These are phyloP conservation scores for Zoysia pacifica DNA, from an alignment of 176 grass and related monocot species.

Conservation along the genomic window DNA sequence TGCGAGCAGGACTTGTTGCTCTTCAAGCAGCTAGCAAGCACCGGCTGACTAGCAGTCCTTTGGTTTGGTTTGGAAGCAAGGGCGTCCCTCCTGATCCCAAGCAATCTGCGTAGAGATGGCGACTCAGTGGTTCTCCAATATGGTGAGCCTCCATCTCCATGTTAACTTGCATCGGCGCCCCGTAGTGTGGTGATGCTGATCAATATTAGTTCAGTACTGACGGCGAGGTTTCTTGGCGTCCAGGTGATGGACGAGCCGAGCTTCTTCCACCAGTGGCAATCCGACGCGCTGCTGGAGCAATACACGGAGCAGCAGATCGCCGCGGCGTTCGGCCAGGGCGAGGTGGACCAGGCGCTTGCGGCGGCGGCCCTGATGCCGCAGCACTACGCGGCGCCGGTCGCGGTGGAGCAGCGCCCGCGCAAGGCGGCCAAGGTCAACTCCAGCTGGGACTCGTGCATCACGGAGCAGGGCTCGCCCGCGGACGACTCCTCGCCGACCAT, in stretches of 20 bases:
- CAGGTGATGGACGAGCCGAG: conserved; percentile 81
- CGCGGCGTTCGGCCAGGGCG: conserved; percentile 60
- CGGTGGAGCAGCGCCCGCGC: conserved; percentile 41
- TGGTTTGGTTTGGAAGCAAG: conserved; percentile 21
- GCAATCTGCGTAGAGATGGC: conserved; percentile 57
- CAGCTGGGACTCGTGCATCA: conserved; percentile 93
- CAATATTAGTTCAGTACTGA: neutral
- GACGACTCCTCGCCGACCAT: conserved; percentile 78
- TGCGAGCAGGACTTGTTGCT: conserved; percentile 34
- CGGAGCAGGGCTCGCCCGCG: conserved; percentile 72
- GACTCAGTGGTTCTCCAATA: conserved; percentile 74
- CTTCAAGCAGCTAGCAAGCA: conserved; percentile 3
- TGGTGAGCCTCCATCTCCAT: conserved; percentile 44
- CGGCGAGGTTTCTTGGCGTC: conserved; percentile 18
- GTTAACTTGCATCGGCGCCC: neutral
- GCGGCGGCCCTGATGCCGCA: conserved; percentile 15
- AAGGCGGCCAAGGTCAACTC: conserved; percentile 57
- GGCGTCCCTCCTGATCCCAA: neutral
- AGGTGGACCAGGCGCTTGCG: conserved; percentile 27
- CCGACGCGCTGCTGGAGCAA: conserved; percentile 66
- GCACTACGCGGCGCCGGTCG: conserved; percentile 5
- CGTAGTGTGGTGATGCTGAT: neutral
- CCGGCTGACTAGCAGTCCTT: conserved; percentile 24
- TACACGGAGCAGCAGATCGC: conserved; percentile 78
- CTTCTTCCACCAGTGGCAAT: conserved; percentile 91